These are phyloP conservation scores for Daldinia decipiens DNA, from an alignment of 495 filamentous ascomycete genomes.

Conservation along the genomic window DNA sequence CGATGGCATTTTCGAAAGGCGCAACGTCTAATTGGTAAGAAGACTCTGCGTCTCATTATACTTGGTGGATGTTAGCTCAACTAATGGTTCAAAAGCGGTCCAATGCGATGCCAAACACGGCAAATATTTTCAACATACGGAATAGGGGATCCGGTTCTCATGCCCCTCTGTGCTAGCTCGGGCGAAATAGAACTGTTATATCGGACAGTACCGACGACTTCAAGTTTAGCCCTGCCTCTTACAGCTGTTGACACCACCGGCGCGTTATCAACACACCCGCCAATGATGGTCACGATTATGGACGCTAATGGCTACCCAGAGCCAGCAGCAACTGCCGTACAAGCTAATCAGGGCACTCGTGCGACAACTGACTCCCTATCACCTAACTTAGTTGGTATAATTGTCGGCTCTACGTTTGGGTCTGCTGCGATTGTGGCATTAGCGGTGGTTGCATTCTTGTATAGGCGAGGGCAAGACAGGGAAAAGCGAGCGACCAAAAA, in stretches of 20 bases:
- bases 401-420: conserved; percentile 26
- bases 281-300: conserved; percentile 1
- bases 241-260: conserved; percentile 5
- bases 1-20: conserved; percentile 18
- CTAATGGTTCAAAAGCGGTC: conserved; percentile 24
- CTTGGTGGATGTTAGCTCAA: neutral
- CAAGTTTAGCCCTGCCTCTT: conserved; percentile 20
- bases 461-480: conserved; percentile 16
- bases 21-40: conserved; percentile 32
- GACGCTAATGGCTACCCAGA: neutral
- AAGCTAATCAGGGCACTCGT: neutral
- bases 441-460: conserved; percentile 22
- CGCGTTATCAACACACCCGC: neutral
- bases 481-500: neutral
- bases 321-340: neutral
- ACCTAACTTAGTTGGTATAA: conserved; percentile 5
- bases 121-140: conserved; percentile 22
- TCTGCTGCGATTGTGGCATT: conserved; percentile 16
- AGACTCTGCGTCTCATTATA: neutral
- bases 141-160: conserved; percentile 7
- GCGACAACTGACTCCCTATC: neutral
- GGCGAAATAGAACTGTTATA: conserved; percentile 24
- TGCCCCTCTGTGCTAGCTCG: conserved; percentile 14
- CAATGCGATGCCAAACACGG: conserved; percentile 22
- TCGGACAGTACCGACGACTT: conserved; percentile 29